Evolutionary conservation across 345 rosid genomes (phyloP).

Genomic region (Pelargonium nanum): DNA sequence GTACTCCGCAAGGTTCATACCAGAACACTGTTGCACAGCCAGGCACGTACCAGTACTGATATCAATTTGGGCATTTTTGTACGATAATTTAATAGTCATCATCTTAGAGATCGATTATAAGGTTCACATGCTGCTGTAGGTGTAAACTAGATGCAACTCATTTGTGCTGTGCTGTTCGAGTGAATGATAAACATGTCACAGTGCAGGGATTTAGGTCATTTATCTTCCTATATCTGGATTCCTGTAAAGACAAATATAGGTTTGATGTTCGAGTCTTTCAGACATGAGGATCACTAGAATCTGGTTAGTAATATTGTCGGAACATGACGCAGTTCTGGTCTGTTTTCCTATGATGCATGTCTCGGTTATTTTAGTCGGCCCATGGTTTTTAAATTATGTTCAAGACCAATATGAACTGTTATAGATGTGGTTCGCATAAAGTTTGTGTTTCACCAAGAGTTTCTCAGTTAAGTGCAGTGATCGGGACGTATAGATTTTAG

Average conservation of each 20-base stretch:
- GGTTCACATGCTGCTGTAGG: background rate
- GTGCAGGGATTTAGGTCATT: background rate
- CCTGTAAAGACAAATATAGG: background rate
- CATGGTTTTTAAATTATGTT: too few species aligned
- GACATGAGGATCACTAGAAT: too few species aligned
- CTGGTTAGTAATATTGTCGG: too few species aligned
- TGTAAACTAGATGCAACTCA: background rate
- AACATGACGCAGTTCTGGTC: background rate
- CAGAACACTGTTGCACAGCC: slow-evolving; percentile 12
- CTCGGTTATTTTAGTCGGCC: too few species aligned
- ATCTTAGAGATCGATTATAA: background rate
- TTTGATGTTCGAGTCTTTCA: background rate
- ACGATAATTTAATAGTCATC: slow-evolving; percentile 9
- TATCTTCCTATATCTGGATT: background rate
- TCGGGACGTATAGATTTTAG: too few species aligned
- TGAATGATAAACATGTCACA: background rate
- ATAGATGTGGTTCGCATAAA: too few species aligned
- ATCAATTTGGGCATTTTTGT: slow-evolving; percentile 15
- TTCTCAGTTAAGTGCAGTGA: too few species aligned
- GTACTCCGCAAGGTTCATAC: slow-evolving; percentile 16
- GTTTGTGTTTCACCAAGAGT: too few species aligned
- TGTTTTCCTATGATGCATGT: background rate
- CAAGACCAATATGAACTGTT: too few species aligned
- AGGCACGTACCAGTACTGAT: slow-evolving; percentile 24
- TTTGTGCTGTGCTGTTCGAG: background rate